Conservation (phyloP, 768 basidiomycete species). For the Lactarius quietus region DNA sequence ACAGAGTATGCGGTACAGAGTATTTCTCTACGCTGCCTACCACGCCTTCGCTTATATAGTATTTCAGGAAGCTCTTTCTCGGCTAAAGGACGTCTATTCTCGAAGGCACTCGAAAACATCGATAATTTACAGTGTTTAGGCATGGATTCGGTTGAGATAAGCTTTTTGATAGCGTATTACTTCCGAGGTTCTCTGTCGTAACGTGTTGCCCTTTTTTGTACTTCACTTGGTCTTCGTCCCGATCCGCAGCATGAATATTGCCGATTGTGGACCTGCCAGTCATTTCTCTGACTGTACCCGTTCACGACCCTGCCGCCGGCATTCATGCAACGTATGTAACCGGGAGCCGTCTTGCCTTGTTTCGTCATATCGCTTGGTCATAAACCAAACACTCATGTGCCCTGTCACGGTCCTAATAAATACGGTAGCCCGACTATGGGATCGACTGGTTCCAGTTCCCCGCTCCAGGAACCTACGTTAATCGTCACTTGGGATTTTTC, state of each 20-base stretch:
- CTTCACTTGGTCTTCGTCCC: neutral
- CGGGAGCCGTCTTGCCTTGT: neutral
- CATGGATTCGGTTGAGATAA: too few relatives aligned
- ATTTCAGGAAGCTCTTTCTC: constrained; percentile 16
- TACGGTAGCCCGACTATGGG: neutral
- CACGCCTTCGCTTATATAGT: neutral
- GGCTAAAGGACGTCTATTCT: constrained; percentile 19
- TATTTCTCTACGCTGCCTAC: neutral
- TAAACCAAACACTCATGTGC: neutral
- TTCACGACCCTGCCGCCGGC: neutral
- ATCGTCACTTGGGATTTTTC: neutral
- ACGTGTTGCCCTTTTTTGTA: too few relatives aligned
- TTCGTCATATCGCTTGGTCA: constrained; percentile 17
- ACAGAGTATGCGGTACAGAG: constrained; percentile 23
- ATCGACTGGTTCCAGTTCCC: too few relatives aligned
- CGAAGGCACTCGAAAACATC: too few relatives aligned
- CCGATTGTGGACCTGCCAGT: too few relatives aligned
- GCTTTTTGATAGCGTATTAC: too few relatives aligned
- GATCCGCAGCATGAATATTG: too few relatives aligned
- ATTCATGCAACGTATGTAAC: neutral
- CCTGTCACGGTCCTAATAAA: too few relatives aligned
- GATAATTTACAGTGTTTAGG: neutral
- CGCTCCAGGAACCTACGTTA: too few relatives aligned
- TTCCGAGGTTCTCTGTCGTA: too few relatives aligned
- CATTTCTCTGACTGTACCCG: neutral